Conservation (phyloP, 768 basidiomycete genomes). For the Lactarius sanguifluus region DNA sequence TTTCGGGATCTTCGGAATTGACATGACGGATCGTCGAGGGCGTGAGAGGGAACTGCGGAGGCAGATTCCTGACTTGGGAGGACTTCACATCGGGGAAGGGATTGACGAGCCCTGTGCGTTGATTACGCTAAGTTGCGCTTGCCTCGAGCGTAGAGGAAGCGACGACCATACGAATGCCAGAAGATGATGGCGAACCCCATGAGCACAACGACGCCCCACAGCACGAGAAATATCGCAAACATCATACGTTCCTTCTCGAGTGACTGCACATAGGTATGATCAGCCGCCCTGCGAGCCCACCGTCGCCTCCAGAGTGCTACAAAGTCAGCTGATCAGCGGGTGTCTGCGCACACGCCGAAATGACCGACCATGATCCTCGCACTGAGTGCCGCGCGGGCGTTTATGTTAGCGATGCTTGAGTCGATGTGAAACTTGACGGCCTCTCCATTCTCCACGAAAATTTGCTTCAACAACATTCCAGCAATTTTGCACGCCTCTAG, state of each 20-base stretch:
- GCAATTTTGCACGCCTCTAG: constrained; percentile 82
- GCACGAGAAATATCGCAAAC: constrained; percentile 76
- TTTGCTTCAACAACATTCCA: constrained; percentile 68
- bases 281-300: constrained; percentile 69
- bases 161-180: constrained; percentile 66
- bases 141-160: constrained; percentile 45
- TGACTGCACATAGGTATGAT: constrained; percentile 69
- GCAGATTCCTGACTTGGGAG: constrained; percentile 27
- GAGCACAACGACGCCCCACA: constrained; percentile 83
- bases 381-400: constrained; percentile 63
- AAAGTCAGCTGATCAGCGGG: neutral
- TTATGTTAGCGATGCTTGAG: constrained; percentile 74
- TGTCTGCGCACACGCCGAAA: neutral
- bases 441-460: constrained; percentile 63
- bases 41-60: constrained; percentile 35
- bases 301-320: constrained; percentile 75
- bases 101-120: constrained; percentile 32
- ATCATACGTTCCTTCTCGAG: constrained; percentile 81
- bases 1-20: constrained; percentile 39
- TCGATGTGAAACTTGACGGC: constrained; percentile 81
- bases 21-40: constrained; percentile 26
- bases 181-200: constrained; percentile 71
- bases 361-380: constrained; percentile 65
- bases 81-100: constrained; percentile 31
- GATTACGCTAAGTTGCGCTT: constrained; percentile 36